Percentiles rank a stretch among this genome's conserved stretches.
phyloP scores from a whole-genome alignment of 2,329 filamentous ascomycete species.

The Trichophyton rubrum region DNA sequence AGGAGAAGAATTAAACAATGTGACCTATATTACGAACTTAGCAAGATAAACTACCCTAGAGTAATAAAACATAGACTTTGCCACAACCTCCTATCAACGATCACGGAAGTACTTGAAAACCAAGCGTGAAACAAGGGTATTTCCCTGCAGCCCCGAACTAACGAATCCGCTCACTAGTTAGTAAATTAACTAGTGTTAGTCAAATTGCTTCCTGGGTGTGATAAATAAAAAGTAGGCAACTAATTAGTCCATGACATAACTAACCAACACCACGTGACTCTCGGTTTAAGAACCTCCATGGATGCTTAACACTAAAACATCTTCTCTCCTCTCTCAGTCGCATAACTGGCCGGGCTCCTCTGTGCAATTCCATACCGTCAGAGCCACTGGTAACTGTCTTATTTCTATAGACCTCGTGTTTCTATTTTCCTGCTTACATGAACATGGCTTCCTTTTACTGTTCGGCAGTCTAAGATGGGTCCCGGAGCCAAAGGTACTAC shows the following conservation, averaged over 20 bases:
- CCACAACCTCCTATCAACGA: no score
- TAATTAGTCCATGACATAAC: no score
- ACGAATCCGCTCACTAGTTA: no score
- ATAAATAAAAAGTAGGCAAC: no score
- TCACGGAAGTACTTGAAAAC: no score
- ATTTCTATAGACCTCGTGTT: neutral
- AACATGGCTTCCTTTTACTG: neutral
- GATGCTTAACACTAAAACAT: neutral
- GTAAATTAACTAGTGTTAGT: no score
- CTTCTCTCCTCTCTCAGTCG: no score
- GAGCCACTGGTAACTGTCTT: neutral
- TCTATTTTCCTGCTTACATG: neutral
- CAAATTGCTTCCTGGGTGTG: no score
- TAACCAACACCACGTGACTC: neutral
- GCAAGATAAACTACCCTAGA: no score
- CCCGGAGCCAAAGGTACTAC: neutral
- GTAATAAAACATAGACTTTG: no score
- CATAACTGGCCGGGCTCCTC: neutral
- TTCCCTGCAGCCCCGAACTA: no score
- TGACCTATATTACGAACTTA: neutral
- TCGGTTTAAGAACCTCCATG: neutral
- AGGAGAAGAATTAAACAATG: neutral
- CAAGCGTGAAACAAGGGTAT: no score
- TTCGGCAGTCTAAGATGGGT: neutral
- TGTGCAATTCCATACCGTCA: neutral